Conservation (phyloP, 108 stramenopile genomes). For the Aureococcus anophagefferens region DNA sequence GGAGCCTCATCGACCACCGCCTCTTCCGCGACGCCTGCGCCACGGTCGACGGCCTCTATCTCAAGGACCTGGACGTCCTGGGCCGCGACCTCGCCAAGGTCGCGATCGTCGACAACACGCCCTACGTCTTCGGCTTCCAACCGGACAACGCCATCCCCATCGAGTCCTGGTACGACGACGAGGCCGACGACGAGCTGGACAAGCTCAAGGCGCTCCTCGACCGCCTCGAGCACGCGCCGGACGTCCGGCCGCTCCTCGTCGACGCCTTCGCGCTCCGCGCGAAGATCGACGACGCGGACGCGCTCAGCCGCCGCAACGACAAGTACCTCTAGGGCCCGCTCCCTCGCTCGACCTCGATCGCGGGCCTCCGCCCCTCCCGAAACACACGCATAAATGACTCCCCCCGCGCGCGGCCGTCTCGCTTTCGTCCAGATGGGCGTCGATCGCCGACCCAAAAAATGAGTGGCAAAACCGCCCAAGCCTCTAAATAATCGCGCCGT, state of each 20-base stretch:
- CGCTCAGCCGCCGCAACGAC: too few species aligned
- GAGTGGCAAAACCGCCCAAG: too few species aligned
- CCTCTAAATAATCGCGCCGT: too few species aligned
- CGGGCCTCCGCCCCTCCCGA: too few species aligned
- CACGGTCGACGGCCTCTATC: conserved; percentile 68
- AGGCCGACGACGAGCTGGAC: conserved; percentile 70
- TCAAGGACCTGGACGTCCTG: conserved; percentile 79
- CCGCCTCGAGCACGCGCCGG: conserved; percentile 55
- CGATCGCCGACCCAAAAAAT: too few species aligned
- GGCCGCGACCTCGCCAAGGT: conserved; percentile 66
- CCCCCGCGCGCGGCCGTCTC: too few species aligned
- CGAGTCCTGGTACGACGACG: conserved; percentile 95
- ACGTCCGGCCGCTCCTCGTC: conserved; percentile 64
- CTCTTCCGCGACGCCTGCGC: conserved; percentile 90
- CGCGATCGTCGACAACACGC: conserved; percentile 89
- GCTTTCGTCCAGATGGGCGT: too few species aligned
- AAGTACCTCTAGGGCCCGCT: too few species aligned
- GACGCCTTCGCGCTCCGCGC: conserved; percentile 54
- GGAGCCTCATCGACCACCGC: conserved; percentile 70
- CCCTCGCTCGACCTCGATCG: too few species aligned
- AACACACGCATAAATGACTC: too few species aligned
- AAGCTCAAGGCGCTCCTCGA: conserved; percentile 77
- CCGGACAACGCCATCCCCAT: conserved; percentile 95
- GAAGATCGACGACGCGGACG: conserved; percentile 42
- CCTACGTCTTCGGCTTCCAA: conserved; percentile 85